These are phyloP conservation scores for Umbelopsis sp. DNA, from an alignment of 192 early-diverging fungal genomes.

Conservation along the genomic window DNA sequence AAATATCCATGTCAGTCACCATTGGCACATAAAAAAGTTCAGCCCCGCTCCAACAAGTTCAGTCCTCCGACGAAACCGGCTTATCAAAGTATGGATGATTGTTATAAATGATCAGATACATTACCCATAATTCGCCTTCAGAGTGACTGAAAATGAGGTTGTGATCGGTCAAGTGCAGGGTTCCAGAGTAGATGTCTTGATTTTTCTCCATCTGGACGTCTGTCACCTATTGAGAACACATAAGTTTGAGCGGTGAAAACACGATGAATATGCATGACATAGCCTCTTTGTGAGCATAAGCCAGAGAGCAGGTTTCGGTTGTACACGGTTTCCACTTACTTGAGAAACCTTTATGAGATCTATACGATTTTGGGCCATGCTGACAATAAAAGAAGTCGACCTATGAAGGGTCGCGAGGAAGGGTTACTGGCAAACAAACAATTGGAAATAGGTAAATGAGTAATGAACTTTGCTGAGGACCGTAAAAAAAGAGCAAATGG, in stretches of 20 bases:
- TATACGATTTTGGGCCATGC: constrained; percentile 21
- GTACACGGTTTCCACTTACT: neutral
- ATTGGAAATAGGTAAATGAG: neutral
- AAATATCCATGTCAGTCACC: constrained; percentile 9
- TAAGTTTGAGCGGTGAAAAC: neutral
- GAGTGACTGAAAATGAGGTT: constrained; percentile 70
- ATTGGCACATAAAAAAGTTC: neutral
- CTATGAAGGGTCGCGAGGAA: neutral
- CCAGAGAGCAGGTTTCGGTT: neutral
- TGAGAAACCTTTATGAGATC: constrained; percentile 38
- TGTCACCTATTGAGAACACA: constrained; percentile 29
- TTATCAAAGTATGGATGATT: neutral
- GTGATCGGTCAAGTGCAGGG: constrained; percentile 76
- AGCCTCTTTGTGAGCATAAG: neutral
- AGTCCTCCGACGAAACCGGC: neutral
- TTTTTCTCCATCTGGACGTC: constrained; percentile 49
- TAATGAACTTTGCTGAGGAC: neutral
- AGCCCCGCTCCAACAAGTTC: neutral
- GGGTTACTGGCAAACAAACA: neutral
- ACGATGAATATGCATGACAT: neutral
- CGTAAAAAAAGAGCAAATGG: neutral
- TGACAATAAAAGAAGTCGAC: neutral
- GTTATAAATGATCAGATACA: neutral
- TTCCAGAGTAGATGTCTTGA: constrained; percentile 38
- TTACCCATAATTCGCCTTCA: constrained; percentile 68